Base-by-base conservation (phyloP, 345 rosid genomes). In the Aquilaria yunnanensis region DNA sequence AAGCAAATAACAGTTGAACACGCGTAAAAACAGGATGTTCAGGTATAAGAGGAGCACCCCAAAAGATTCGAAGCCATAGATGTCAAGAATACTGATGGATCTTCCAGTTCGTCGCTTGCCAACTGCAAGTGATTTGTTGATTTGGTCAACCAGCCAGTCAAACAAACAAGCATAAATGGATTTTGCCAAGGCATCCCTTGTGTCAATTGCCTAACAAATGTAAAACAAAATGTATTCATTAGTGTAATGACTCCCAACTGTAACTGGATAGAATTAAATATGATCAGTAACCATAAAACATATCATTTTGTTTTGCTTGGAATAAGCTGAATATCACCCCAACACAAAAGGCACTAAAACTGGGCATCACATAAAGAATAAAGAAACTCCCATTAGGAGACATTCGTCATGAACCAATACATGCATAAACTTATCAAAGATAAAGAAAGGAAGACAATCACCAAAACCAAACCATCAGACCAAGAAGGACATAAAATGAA, bases 21-120 rank as follows among this genome's bases (percentile, higher is more conserved):
- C 0, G 43, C 8, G 43, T 37, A 37, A 51, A 43, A 47, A 56
- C 7, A 53, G 67, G 14, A 62, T 3, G 43, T 37, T 37, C 7
- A 37, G 3, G 43, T 37, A 37, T 37, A 37, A 37, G 8, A 37
- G 8, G 62, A 88, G 66, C 83, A 94, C 99, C 72, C 88, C 85
- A 85, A 94, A 94, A 14, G 99, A 94, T 77, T 94, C 99, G 71
- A 94, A 94, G 72, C 99, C 99, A 70, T 94, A 94, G 57, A 94
- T 94, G 77, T 94, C 99, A 69, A 94, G 96, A 82, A 94, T 94
- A 81, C 99, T 90, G 72, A 94, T 94, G 68, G 97, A 88, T 86
- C 99, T 82, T 63, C 99, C 97, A 1, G 96, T 85, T 73, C 95
- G 78, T 67, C 85, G 81, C 78, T 94, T 94, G 67, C 99, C 97